Percentiles rank a stretch among this genome's conserved stretches.
These are phyloP conservation scores for Citrus maxima DNA, from an alignment of 345 rosid genomes.

Conservation along the genomic window DNA sequence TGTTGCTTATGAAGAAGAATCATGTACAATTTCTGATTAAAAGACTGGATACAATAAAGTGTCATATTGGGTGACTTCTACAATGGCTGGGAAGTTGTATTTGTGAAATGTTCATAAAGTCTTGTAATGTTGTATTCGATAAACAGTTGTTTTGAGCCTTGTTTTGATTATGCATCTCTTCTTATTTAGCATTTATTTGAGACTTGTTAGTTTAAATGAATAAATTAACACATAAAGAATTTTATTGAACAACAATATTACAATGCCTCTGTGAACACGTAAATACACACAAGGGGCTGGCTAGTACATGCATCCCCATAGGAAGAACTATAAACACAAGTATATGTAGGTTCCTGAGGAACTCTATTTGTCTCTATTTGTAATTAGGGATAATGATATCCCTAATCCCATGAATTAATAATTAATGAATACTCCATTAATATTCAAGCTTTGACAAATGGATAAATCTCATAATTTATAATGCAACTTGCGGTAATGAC, in stretches of 20 bases:
- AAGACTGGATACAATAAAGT: not conserved
- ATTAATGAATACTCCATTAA: not conserved
- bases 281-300: too few relatives aligned
- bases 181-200: not conserved
- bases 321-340: too few relatives aligned
- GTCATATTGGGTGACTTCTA: not conserved
- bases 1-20: not conserved
- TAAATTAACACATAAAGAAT: too few relatives aligned
- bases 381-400: too few relatives aligned
- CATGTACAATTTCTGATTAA: not conserved
- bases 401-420: too few relatives aligned
- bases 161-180: not conserved
- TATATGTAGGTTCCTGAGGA: too few relatives aligned
- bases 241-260: too few relatives aligned
- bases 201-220: not conserved
- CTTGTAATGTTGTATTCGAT: not conserved
- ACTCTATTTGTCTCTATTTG: too few relatives aligned
- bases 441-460: conserved; percentile 26
- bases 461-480: conserved; percentile 42
- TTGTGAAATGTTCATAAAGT: not conserved
- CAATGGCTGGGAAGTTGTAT: not conserved
- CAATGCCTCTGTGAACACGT: too few relatives aligned
- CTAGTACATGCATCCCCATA: too few relatives aligned
- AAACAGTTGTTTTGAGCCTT: not conserved
- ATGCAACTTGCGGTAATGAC: conserved; percentile 43